Evolutionary conservation across 352 stramenopile genomes (phyloP), one percentile per base, ranked within the genome.

Genomic region (Phytophthora quininea): DNA sequence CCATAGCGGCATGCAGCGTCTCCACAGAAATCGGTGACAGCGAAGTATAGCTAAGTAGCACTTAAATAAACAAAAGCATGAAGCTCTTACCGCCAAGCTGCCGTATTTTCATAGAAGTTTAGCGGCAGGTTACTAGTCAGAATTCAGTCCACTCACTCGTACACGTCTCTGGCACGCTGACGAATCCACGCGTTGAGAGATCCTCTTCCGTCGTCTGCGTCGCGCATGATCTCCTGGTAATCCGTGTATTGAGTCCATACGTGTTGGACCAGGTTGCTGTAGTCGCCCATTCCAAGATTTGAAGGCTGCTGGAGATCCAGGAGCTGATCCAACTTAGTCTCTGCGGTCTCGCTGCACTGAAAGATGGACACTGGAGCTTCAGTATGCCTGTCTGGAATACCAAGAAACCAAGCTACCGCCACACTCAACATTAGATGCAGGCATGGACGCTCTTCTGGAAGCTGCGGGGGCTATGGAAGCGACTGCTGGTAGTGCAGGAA

Each of bases 51-150:
- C 40, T 61, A 46, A 40, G 29, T 32, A 38, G 33, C 24, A 24
- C 11, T 33, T 33, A 8, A 52, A 31, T 11, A 58, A 27, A 58
- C 35, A n/a, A 43, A 8, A 56, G 29, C 33, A 43, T 33, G 15
- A 29, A 40, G 12, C 4, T 27, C 14, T 4, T 56, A 56, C 54
- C 54, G 54, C 19, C 54, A 6, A 11, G 54, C 19, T 15, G 24
- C n/a, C 24, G 19, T 3, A 15, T 48, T 43, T 12, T 61, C 42
- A 31, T 30, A 61, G 10, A 61, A 61, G n/a, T 14, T 15, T 3
- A 61, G 32, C 1, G 54, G 42, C 2, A 61, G n/a, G 42, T 54
- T 61, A 29, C 32, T 61, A 30, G 40, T 53, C 2, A 61, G 24
- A 15, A 46, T 31, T 43, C 54, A 61, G 40, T 53, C 54, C 6